A percentile compares a stretch with the other conserved stretches of the same genome.
These are phyloP conservation scores for Daldinia bambusicola DNA, from an alignment of 495 filamentous ascomycete species.

Conservation along the genomic window DNA sequence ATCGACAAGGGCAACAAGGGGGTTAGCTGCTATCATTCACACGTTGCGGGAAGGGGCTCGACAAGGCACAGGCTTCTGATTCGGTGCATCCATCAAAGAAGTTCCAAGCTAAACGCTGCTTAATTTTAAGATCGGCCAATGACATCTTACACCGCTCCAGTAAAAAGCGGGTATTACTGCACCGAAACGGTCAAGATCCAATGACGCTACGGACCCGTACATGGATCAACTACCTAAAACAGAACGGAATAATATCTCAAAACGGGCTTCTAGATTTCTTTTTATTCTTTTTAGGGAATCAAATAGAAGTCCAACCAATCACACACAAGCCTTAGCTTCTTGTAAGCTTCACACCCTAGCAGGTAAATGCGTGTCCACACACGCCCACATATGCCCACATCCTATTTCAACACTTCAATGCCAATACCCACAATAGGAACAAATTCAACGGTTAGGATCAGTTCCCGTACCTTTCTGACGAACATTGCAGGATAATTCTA, in stretches of 20 bases:
- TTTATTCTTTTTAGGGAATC: background rate
- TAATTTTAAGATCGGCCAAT: conserved; percentile 44
- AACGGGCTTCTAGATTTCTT: conserved; percentile 11
- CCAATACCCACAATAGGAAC: conserved; percentile 3
- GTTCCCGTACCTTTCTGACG: background rate
- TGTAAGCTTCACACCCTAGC: background rate
- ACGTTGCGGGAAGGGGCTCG: conserved; percentile 10
- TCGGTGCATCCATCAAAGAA: conserved; percentile 11
- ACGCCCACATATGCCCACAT: conserved; percentile 4
- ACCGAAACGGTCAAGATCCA: conserved; percentile 34
- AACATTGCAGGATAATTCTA: conserved; percentile 4
- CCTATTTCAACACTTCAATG: conserved; percentile 23
- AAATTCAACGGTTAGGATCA: conserved; percentile 8
- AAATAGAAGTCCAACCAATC: conserved; percentile 16
- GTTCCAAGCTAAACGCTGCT: conserved; percentile 37
- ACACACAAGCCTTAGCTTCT: background rate
- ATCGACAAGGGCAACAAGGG: background rate
- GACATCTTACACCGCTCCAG: background rate
- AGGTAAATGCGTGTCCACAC: conserved; percentile 28
- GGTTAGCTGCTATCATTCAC: conserved; percentile 10
- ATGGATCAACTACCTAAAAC: conserved; percentile 19
- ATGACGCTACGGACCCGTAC: conserved; percentile 23
- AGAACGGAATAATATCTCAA: background rate
- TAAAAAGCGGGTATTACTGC: conserved; percentile 24
- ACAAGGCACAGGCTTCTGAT: conserved; percentile 42